Conservation (phyloP, 306 rosid species). For the Rosa lucieae region DNA sequence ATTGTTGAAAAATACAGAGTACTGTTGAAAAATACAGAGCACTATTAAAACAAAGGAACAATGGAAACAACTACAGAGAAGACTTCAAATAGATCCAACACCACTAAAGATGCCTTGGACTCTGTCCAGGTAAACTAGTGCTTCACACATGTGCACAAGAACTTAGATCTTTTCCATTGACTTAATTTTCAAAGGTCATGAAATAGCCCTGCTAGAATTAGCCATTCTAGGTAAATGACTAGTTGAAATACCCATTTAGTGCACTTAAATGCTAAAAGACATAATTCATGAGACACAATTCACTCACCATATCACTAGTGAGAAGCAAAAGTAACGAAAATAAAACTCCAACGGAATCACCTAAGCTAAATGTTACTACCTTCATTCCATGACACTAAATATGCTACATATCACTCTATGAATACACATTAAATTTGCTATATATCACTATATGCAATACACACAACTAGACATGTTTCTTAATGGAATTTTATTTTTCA, state of each 20-base stretch:
- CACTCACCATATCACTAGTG: neutral
- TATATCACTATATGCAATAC: neutral
- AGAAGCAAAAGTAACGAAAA: neutral
- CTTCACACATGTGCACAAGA: neutral
- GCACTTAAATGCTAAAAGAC: neutral
- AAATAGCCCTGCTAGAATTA: neutral
- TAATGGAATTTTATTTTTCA: neutral
- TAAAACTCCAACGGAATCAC: neutral
- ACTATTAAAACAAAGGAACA: neutral
- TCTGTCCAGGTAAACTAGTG: neutral
- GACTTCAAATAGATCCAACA: neutral
- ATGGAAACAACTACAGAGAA: neutral
- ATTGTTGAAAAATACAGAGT: neutral
- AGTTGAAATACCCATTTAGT: neutral
- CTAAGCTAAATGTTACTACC: neutral
- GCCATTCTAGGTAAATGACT: neutral
- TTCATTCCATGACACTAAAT: neutral
- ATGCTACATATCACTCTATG: too few relatives aligned
- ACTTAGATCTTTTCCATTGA: neutral
- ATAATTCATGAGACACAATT: neutral
- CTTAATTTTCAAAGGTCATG: neutral
- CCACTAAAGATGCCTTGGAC: neutral
- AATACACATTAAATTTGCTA: too few relatives aligned
- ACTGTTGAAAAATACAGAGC: too few relatives aligned
- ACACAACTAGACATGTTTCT: neutral